Conservation (phyloP, 1,139 yeast species). For the Candida sp. region DNA sequence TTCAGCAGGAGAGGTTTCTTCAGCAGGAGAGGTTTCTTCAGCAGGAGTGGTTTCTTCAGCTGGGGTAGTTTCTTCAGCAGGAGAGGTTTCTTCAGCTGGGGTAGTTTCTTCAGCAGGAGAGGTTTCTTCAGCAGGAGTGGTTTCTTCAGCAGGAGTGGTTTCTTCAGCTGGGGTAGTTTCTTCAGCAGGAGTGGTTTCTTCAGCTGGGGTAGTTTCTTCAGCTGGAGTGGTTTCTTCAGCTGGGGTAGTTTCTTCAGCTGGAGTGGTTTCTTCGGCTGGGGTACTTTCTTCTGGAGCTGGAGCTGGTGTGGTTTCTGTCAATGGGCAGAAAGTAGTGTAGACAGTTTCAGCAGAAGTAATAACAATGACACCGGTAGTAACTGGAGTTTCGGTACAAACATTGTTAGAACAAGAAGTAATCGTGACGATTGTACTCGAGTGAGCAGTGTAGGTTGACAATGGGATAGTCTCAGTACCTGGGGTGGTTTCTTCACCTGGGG, state of each 20-base stretch:
- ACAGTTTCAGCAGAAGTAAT: slow-evolving; percentile 25
- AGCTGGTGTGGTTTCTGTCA: slow-evolving; percentile 12
- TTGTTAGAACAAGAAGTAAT: slow-evolving; percentile 22
- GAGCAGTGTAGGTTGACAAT: slow-evolving; percentile 15
- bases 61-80: not conserved
- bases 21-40: slow-evolving; percentile 9
- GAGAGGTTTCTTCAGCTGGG: slow-evolving; percentile 6
- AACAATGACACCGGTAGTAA: slow-evolving; percentile 40
- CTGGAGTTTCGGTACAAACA: slow-evolving; percentile 29
- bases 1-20: not conserved
- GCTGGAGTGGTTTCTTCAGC: slow-evolving; percentile 11
- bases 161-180: slow-evolving; percentile 7
- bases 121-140: slow-evolving; percentile 10
- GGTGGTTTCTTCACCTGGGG: slow-evolving; percentile 4
- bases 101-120: slow-evolving; percentile 6
- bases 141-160: slow-evolving; percentile 9
- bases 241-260: slow-evolving; percentile 4
- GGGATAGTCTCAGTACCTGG: not conserved
- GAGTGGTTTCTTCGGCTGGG: slow-evolving; percentile 7
- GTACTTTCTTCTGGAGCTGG: slow-evolving; percentile 7
- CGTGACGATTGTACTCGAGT: slow-evolving; percentile 19
- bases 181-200: slow-evolving; percentile 11
- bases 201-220: slow-evolving; percentile 5
- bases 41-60: slow-evolving; percentile 1
- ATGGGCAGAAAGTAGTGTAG: slow-evolving; percentile 20